Base-by-base conservation (phyloP, 208 protist genomes). In the Trypanosoma congolense region DNA sequence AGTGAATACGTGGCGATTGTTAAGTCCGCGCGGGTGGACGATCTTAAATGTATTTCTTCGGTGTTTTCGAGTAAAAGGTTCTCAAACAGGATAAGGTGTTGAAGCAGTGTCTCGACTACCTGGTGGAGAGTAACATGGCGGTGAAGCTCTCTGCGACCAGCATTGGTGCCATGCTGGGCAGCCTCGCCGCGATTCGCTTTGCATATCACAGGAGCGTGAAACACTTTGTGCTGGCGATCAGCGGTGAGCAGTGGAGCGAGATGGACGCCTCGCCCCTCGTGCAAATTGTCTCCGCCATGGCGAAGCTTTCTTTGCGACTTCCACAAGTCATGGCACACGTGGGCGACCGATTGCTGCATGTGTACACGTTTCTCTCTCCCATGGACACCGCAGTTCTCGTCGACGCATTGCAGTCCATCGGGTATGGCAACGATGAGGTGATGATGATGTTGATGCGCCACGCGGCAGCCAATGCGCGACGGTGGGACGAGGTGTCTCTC, bases 21-120 rank as follows among this genome's bases (percentile, higher is more conserved):
- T 16, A 66, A 65, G n/a, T 38, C 61, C 16, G 66, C 75, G 9
- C 83, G 79, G 41, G 81, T 85, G 1, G 87, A 91, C 69, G 87
- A 94, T 51, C 77, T 80, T 60, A 87, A 84, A n/a, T n/a, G 54
- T 80, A 79, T 56, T 91, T 94, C 48, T 94, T 94, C 57, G 83
- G 62, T 35, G 72, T 89, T 22, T 94, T 75, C 59, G 80, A 77
- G 40, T 79, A 90, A 9, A 94, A 94, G 57, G 83, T 89, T 53
- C 50, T 91, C 9, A 94, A 94, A 70, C 67, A 89, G 36, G 87
- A 94, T 63, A 73, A 78, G 58, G 31, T 91, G 42, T 70, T 94
- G 33, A 78, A 80, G 60, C 50, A 69, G 56, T 84, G 81, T 55
- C 65, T 94, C 9, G 69, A 83, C 48, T 48, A 65, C 33, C 40